phyloP scores from a whole-genome alignment of 371 early-diverging fungal genomes.

The Circinella umbellata region DNA sequence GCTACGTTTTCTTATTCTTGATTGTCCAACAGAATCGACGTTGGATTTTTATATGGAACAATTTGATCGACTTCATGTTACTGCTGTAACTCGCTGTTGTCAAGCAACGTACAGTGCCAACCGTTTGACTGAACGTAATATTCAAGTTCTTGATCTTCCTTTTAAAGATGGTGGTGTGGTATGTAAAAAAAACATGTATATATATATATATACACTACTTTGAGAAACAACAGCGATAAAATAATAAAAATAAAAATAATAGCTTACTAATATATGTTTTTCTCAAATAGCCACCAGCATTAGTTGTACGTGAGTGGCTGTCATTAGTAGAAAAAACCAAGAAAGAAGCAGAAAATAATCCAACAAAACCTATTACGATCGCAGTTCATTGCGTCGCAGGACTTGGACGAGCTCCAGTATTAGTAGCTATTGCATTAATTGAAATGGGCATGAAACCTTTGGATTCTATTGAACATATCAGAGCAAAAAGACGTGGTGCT shows the following conservation, averaged over 20 bases:
- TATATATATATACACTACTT: no score
- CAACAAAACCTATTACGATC: conserved; percentile 54
- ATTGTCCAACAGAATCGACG: conserved; percentile 86
- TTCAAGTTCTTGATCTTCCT: conserved; percentile 39
- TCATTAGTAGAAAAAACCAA: conserved; percentile 59
- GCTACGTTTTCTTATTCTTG: conserved; percentile 84
- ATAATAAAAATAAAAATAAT: no score
- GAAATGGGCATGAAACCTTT: conserved; percentile 81
- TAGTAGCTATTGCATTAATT: conserved; percentile 82
- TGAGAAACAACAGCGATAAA: no score
- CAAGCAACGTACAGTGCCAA: conserved; percentile 83
- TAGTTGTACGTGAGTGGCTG: conserved; percentile 74
- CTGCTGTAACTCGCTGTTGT: conserved; percentile 80
- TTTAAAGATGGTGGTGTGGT: conserved; percentile 67
- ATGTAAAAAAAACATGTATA: conserved; percentile 14
- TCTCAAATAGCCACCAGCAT: conserved; percentile 60
- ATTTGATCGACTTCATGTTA: conserved; percentile 72
- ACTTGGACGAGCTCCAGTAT: conserved; percentile 74
- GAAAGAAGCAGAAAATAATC: conserved; percentile 32
- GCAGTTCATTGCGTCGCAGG: conserved; percentile 91
- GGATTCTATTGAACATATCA: conserved; percentile 79
- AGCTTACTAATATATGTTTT: no score
- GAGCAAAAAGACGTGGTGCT: conserved; percentile 78
- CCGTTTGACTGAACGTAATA: conserved; percentile 64
- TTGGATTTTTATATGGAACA: conserved; percentile 78